Base-by-base conservation (phyloP, 108 stramenopile species). In the Epithemia pelagica region DNA sequence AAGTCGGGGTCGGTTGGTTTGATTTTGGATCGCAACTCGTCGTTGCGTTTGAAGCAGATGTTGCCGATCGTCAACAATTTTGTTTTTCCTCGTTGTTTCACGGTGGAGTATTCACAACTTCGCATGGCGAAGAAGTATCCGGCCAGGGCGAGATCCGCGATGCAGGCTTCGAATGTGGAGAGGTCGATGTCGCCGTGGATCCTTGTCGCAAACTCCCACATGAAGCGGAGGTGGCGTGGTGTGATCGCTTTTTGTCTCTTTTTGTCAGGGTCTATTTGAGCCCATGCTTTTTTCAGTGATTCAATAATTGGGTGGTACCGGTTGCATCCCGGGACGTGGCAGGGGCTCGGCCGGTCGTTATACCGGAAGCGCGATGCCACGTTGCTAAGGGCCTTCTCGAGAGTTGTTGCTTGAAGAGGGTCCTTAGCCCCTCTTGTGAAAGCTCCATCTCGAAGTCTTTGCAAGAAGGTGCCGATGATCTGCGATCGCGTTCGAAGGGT, bases 271-370 rank as follows among this genome's bases (percentile, higher is more conserved):
- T 46, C 37, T 15, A 46, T 46, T 5, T 46, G 5, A 5, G 5
- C 15, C 37, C 5, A 46, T 5, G 37, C 37, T 15, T 46, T 46
- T 5, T 46, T 5, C 15, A 46, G 37, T 5, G 37, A 46, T 10
- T 5, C 37, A 10, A 46, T 46, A 46, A 46, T 46, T 15, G 37
- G 37, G 15, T 46, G 37, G 15, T 10, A 46, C 37, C 37, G 37
- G 37, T 5, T 15, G 37, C 37, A 10, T 5, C 15, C 15, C 37
- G 37, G 37, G 37, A 46, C 15, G 37, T 46, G 37, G 37, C 37
- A 46, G 37, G 37, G 37, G 37, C 37, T 46, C 37, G 37, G 37
- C 37, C 37, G 37, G 37, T 46, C 37, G 37, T 46, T 46, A 46
- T 46, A 46, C 37, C 37, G 37, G 37, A 46, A 46, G 37, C 37